These are phyloP conservation scores for Metschnikowia borealis DNA, from an alignment of 805 yeast species.

Conservation along the genomic window DNA sequence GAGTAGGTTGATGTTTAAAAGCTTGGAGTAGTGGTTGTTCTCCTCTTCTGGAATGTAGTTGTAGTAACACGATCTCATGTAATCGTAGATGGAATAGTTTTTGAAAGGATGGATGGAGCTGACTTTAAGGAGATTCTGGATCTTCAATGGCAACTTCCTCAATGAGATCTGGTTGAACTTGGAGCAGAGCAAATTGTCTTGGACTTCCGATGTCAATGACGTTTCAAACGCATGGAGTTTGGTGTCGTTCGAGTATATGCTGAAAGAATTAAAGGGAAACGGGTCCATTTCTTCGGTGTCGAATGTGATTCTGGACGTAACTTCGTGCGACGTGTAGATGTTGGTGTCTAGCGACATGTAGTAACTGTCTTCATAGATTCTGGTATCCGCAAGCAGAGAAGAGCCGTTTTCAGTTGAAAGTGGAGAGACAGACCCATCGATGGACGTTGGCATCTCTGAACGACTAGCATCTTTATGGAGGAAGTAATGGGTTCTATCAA, in stretches of 20 bases:
- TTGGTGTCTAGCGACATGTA: conserved; percentile 31
- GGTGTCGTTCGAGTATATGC: conserved; percentile 37
- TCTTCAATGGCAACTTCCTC: conserved; percentile 30
- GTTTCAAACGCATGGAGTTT: conserved; percentile 32
- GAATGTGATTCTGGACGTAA: conserved; percentile 16
- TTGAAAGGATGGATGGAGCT: conserved; percentile 33
- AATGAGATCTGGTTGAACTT: conserved; percentile 21
- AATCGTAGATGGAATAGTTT: conserved; percentile 31
- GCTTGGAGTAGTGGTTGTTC: conserved; percentile 35
- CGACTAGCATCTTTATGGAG: conserved; percentile 22
- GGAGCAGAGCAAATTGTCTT: conserved; percentile 21
- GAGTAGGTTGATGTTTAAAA: conserved; percentile 35
- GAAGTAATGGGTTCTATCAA: conserved; percentile 29
- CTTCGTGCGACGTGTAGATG: conserved; percentile 29
- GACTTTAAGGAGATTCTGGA: conserved; percentile 32
- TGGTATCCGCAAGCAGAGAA: conserved; percentile 13
- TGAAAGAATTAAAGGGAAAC: conserved; percentile 34
- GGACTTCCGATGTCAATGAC: conserved; percentile 25
- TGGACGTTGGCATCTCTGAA: conserved; percentile 7
- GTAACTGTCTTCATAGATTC: conserved; percentile 29
- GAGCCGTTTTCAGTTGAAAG: conserved; percentile 4
- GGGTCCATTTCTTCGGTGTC: conserved; percentile 20
- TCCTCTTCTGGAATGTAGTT: conserved; percentile 30
- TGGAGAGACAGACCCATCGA: conserved; percentile 9
- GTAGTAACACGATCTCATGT: conserved; percentile 38